A percentile compares a stretch with the other conserved stretches of the same genome.
These are phyloP conservation scores for Linnemannia elongata DNA, from an alignment of 192 early-diverging fungal genomes.

Conservation along the genomic window DNA sequence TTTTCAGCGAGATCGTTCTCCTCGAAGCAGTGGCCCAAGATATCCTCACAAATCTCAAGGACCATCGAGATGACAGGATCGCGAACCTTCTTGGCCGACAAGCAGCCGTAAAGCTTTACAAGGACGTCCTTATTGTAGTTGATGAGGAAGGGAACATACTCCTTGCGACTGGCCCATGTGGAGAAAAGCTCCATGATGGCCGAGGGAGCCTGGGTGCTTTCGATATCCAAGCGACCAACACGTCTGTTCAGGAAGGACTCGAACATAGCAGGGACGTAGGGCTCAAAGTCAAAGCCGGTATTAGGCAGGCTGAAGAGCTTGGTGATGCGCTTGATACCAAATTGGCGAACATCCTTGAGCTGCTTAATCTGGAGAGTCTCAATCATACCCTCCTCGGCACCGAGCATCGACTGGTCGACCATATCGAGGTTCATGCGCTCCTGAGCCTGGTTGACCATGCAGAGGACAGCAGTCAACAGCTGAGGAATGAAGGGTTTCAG, in stretches of 20 bases:
- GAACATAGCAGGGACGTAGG: constrained; percentile 85
- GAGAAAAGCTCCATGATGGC: constrained; percentile 82
- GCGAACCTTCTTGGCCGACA: constrained; percentile 86
- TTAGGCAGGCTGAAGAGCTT: constrained; percentile 84
- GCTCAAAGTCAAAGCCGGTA: constrained; percentile 76
- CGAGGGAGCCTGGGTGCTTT: constrained; percentile 92
- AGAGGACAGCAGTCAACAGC: constrained; percentile 80
- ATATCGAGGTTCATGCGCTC: constrained; percentile 56
- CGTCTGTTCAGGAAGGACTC: constrained; percentile 76
- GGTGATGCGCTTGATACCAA: constrained; percentile 80
- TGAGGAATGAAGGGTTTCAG: constrained; percentile 80
- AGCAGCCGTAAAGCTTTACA: constrained; percentile 75
- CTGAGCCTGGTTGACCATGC: constrained; percentile 79
- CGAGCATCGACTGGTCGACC: constrained; percentile 31
- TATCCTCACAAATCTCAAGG: constrained; percentile 79
- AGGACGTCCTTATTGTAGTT: constrained; percentile 75
- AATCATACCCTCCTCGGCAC: constrained; percentile 37
- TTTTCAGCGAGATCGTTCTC: constrained; percentile 60
- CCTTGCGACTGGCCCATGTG: constrained; percentile 78
- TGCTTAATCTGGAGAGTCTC: constrained; percentile 64
- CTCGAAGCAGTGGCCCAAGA: constrained; percentile 72
- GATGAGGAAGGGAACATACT: constrained; percentile 77
- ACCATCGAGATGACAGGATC: constrained; percentile 78
- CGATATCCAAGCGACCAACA: constrained; percentile 76
- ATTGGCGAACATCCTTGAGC: constrained; percentile 74